These are phyloP conservation scores for Cenococcum geophilum DNA, from an alignment of 495 filamentous ascomycete species.

Conservation along the genomic window DNA sequence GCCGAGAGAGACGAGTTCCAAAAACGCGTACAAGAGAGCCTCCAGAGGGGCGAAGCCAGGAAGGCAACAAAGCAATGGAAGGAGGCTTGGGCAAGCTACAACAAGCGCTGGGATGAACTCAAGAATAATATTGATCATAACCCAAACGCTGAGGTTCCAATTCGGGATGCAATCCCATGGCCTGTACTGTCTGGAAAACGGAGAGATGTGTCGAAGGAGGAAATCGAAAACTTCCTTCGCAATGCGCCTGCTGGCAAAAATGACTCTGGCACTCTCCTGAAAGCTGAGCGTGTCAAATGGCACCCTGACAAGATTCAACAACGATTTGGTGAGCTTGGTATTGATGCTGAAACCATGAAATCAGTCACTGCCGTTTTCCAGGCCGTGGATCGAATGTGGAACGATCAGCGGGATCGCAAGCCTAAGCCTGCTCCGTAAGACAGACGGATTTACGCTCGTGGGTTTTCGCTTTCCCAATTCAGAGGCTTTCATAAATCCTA, in stretches of 20 bases:
- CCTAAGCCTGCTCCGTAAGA: no score
- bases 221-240: slow-evolving; percentile 58
- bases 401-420: slow-evolving; percentile 20
- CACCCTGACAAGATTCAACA: slow-evolving; percentile 99
- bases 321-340: slow-evolving; percentile 59
- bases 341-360: slow-evolving; percentile 64
- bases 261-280: slow-evolving; percentile 50
- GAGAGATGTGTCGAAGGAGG: slow-evolving; percentile 55
- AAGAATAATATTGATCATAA: slow-evolving; percentile 34
- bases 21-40: slow-evolving; percentile 46
- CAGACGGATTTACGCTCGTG: no score
- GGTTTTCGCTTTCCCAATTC: no score
- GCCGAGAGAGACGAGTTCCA: slow-evolving; percentile 28
- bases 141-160: slow-evolving; percentile 6
- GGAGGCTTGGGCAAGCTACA: slow-evolving; percentile 60
- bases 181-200: slow-evolving; percentile 61
- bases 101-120: slow-evolving; percentile 54
- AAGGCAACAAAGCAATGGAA: slow-evolving; percentile 48
- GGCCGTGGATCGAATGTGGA: slow-evolving; percentile 79
- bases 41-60: slow-evolving; percentile 45
- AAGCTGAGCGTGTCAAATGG: slow-evolving; percentile 85
- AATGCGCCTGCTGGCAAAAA: slow-evolving; percentile 42
- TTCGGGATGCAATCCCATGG: slow-evolving; percentile 60
- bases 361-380: slow-evolving; percentile 89
- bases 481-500: no score